Evolutionary conservation across 2,329 filamentous ascomycete species (phyloP), one percentile per base, ranked within the genome.

Genomic region (Aspergillus phoenicis): DNA sequence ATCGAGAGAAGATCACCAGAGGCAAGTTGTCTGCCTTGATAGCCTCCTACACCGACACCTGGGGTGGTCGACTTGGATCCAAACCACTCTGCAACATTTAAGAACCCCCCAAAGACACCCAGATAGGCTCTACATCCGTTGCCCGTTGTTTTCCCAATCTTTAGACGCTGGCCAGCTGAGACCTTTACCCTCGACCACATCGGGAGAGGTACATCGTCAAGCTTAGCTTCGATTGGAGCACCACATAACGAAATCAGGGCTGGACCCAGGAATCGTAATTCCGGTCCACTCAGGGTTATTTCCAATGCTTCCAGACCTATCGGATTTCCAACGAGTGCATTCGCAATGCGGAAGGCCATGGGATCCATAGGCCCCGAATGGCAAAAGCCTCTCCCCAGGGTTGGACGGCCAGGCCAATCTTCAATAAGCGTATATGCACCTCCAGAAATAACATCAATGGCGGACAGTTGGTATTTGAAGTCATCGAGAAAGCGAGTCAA

Each of bases 351-450:
- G 49, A 84, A 83, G 1, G 84, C 80, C n/a, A 88, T 68, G 0
- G 81, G 77, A 66, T 88, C 86, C 85, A 88, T 88, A 0, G 87
- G 85, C 0, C 87, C 86, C 4, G 81, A 80, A 33, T 86, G 83
- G 4, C 83, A 83, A 52, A 89, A 84, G 6, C 86, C 87, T 66
- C 82, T 81, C 1, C 85, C 85, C 2, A 86, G 78, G 0, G 77
- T 79, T 3, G 83, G 81, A n/a, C 87, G 76, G 0, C 82, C 86
- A 0, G 85, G 85, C 51, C 81, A 81, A 62, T 89, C 86, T 70
- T 88, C 83, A 1, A 89, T 77, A 2, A 84, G 73, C 0, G 85
- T 87, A 62, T 85, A 86, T 0, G 83, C 81, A 6, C 86, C 86
- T 4, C 80, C 80, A 22, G 80, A 80, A 10, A 87, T 67, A 1